Conservation (phyloP, 257 asterid species). For the Solanum ossicruentum region DNA sequence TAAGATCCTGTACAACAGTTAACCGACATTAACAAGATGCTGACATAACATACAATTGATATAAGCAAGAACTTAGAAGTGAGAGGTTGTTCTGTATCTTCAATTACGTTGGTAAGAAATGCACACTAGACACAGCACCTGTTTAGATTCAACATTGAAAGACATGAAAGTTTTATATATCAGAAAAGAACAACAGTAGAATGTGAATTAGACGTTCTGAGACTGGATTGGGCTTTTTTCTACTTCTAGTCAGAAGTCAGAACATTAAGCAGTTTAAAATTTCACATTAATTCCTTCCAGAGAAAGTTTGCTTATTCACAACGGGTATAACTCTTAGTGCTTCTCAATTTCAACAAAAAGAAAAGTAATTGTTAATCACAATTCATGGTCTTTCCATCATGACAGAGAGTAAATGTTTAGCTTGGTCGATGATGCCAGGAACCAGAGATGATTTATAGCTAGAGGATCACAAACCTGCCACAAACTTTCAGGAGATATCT, state of each 20-base stretch:
- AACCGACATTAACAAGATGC: background rate
- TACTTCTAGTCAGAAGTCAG: background rate
- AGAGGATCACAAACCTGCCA: slow-evolving; percentile 64
- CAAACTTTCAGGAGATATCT: slow-evolving; percentile 66
- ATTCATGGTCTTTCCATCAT: background rate
- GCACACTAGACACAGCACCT: background rate
- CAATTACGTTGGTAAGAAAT: background rate
- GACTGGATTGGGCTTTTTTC: background rate
- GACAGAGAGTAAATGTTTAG: background rate
- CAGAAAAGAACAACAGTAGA: background rate
- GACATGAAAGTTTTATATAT: background rate
- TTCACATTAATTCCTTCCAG: background rate
- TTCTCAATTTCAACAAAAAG: background rate
- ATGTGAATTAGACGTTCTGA: background rate
- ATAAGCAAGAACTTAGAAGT: background rate
- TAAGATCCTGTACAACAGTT: slow-evolving; percentile 47
- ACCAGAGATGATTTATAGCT: background rate
- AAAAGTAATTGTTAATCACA: background rate
- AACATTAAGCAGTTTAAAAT: background rate
- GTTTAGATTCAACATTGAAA: background rate
- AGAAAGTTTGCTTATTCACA: background rate
- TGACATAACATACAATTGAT: background rate
- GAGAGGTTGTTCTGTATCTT: background rate
- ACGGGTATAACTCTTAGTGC: background rate
- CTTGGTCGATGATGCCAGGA: background rate